These are phyloP conservation scores for Eucalyptus curtisii DNA, from an alignment of 345 rosid species.

Conservation along the genomic window DNA sequence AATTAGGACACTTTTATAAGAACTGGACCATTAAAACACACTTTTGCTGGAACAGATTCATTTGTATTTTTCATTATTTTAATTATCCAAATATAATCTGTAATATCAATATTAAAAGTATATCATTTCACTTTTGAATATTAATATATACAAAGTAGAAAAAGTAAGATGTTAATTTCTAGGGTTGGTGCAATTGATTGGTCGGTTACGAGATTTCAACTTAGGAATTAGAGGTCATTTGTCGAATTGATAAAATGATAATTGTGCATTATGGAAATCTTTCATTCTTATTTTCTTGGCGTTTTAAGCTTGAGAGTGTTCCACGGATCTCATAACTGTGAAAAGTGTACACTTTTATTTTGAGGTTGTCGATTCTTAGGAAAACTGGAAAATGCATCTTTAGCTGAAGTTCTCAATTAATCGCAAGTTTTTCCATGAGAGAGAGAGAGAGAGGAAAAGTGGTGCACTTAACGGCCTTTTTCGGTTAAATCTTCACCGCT, in stretches of 20 bases:
- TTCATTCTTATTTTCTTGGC: too few relatives aligned
- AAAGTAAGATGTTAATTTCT: not conserved
- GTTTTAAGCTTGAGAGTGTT: too few relatives aligned
- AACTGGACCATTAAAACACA: not conserved
- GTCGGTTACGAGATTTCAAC: not conserved
- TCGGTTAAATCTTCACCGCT: too few relatives aligned
- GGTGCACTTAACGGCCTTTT: too few relatives aligned
- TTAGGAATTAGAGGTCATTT: not conserved
- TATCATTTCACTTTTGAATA: not conserved
- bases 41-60: not conserved
- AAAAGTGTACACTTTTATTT: not conserved
- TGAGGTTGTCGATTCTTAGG: too few relatives aligned
- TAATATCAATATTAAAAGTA: too few relatives aligned
- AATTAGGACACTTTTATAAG: not conserved
- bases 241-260: too few relatives aligned
- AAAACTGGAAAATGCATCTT: too few relatives aligned
- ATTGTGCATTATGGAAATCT: not conserved
- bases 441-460: too few relatives aligned
- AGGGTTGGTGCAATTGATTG: not conserved
- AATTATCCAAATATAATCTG: not conserved
- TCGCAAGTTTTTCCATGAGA: too few relatives aligned
- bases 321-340: fast-evolving
- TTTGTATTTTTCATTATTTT: not conserved
- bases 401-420: too few relatives aligned
- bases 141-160: too few relatives aligned